A percentile compares a stretch with the other conserved stretches of the same genome.
These are phyloP conservation scores for Kockiozyma suomiensis DNA, from an alignment of 805 yeast species.

Conservation along the genomic window DNA sequence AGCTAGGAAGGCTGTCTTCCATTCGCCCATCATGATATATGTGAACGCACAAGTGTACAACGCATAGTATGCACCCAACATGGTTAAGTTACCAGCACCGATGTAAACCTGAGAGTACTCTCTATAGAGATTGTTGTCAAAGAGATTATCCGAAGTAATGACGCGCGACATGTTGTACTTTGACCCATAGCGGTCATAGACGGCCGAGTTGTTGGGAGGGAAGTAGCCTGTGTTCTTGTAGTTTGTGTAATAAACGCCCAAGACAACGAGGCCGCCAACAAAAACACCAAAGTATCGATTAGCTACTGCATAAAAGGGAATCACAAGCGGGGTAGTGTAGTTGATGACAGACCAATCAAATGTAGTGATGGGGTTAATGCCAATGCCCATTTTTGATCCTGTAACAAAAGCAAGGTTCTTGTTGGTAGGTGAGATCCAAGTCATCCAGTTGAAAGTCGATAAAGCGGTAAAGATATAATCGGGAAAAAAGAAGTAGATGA, in stretches of 20 bases:
- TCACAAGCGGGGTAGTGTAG: conserved; percentile 19
- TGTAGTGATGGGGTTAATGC: conserved; percentile 61
- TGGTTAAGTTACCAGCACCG: conserved; percentile 55
- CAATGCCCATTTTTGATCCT: conserved; percentile 66
- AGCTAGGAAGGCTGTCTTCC: conserved; percentile 39
- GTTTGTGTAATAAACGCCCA: conserved; percentile 19
- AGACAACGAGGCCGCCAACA: conserved; percentile 12
- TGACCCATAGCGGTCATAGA: conserved; percentile 19
- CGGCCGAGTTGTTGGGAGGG: conserved; percentile 19
- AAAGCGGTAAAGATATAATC: conserved; percentile 61
- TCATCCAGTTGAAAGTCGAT: conserved; percentile 59
- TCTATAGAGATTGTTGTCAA: conserved; percentile 53
- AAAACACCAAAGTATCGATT: conserved; percentile 17
- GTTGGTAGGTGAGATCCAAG: conserved; percentile 64
- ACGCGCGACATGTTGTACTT: conserved; percentile 20
- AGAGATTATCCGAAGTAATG: conserved; percentile 24
- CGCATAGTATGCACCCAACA: conserved; percentile 56
- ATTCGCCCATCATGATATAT: conserved; percentile 51
- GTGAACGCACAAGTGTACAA: conserved; percentile 56
- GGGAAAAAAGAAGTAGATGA: conserved; percentile 62
- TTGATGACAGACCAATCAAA: conserved; percentile 57
- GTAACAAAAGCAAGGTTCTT: conserved; percentile 63
- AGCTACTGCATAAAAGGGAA: conserved; percentile 21
- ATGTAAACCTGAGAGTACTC: conserved; percentile 63
- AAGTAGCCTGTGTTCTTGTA: conserved; percentile 24